Base-by-base conservation (phyloP, 2,329 filamentous ascomycete species). In the Ceratocystis ficicola region DNA sequence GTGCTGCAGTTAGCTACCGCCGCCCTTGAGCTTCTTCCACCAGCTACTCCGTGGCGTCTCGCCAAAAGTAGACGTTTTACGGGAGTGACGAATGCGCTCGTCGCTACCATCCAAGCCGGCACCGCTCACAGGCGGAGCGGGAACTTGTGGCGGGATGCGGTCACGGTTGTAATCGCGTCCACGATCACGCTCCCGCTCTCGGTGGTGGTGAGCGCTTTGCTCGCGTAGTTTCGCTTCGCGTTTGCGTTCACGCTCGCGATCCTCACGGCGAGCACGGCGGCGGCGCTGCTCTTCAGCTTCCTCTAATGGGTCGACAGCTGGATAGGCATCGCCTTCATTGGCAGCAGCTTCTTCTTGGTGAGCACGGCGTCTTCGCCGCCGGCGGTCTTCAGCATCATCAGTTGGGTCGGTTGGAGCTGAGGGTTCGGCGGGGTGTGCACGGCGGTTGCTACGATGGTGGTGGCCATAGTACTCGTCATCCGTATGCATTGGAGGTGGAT, bases 11-110 rank as follows among this genome's bases (percentile, higher is more conserved):
- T 64, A 68, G 10, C 64, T 61, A 62, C 65, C 65, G 72, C 69
- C 75, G 64, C 78, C 77, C 5, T 78, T 79, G 64, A 83, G 72
- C 75, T 83, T 83, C 74, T 76, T 81, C 82, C 82, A 85, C 82
- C 82, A 84, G 69, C 81, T 83, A 68, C 78, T 82, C 66, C 80
- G 76, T 22, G 81, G 81, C 12, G 79, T 76, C 15, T 44, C 52
- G 32, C 30, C 55, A 63, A 78, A 77, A 25, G 76, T 70, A 22
- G 76, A 75, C 50, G 74, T 73, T 22, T 78, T 77, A 25, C 75
- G 74, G 57, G 73, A 74, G 59, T 76, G 75, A 30, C 77, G 74
- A 30, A 62, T 4, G 44, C 77, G 75, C 67, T 79, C 78, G 52
- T 78, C 77, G 65, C 77, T 78, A 1, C 76, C 77, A 63, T 78